phyloP scores from a whole-genome alignment of 768 basidiomycete species.

The Termitomyces bulborhizus region DNA sequence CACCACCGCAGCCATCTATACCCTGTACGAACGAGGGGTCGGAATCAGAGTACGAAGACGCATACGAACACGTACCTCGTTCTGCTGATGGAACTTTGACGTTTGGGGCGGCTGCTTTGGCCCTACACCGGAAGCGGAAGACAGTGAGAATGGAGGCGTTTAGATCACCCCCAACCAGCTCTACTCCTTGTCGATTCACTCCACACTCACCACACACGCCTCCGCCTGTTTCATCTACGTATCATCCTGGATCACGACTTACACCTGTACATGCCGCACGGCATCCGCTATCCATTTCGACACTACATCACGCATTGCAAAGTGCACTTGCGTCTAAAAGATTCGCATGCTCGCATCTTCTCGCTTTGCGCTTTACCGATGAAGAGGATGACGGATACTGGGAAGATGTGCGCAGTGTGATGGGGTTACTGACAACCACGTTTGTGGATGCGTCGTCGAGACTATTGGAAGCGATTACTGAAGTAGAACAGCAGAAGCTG shows the following conservation, averaged over 20 bases:
- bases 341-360: conserved; percentile 72
- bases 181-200: conserved; percentile 18
- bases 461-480: conserved; percentile 58
- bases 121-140: conserved; percentile 48
- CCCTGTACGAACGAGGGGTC: conserved; percentile 26
- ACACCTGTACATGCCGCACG: conserved; percentile 54
- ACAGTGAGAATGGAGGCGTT: conserved; percentile 45
- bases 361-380: conserved; percentile 69
- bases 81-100: conserved; percentile 15
- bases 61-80: conserved; percentile 12
- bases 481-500: conserved; percentile 46
- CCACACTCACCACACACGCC: conserved; percentile 25
- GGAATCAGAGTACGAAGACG: conserved; percentile 19
- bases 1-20: conserved; percentile 10
- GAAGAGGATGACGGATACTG: conserved; percentile 75
- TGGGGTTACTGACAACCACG: conserved; percentile 61
- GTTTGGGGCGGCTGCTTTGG: conserved; percentile 61
- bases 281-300: conserved; percentile 62
- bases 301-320: conserved; percentile 55
- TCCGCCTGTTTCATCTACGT: conserved; percentile 21
- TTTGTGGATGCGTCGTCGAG: conserved; percentile 60
- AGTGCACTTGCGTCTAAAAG: conserved; percentile 67
- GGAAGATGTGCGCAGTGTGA: conserved; percentile 78
- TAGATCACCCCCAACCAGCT: conserved; percentile 27
- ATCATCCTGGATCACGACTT: conserved; percentile 50